Evolutionary conservation across 306 rosid genomes (phyloP), one percentile per base, ranked within the genome.

Genomic region (Sesbania bispinosa): DNA sequence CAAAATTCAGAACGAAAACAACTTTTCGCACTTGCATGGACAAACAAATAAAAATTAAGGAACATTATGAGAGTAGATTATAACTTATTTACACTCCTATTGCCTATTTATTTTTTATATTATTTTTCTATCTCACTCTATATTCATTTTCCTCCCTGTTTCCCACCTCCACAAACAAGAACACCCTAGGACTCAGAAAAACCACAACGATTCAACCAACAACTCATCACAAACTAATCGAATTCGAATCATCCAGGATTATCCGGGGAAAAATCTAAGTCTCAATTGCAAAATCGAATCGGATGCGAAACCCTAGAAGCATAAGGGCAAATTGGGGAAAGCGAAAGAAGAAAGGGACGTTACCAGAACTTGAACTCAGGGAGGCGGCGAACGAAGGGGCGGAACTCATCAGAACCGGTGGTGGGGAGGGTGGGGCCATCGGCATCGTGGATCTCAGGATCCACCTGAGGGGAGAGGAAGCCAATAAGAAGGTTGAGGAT

Each of bases 281-380:
- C 35, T 38, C 38, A 71, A 47, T 27, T 64, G 5, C 2, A 1
- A 29, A 21, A 23, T 42, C 3, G 30, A 43, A 46, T 27, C 15
- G 14, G 4, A 1, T 0, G 15, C 2, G 3, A 65, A 65, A 65
- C 55, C 83, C 71, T 68, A 72, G 9, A 43, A 71, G 1, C 16
- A 43, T 1, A 19, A 62, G 3, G 2, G 38, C 38, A 6, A 45
- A 81, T 36, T 7, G 29, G 18, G 18, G 14, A 43, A 46, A 32
- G 52, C 2, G 42, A 15, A 69, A 57, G 3, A 32, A 20, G 11
- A 0, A 7, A 69, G 20, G 42, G 6, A 19, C 38, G 15, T 21
- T 69, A 93, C 98, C 97, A 93, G 96, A 93, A 90, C 63, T 93
- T 93, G 81, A 93, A 93, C 85, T 93, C 97, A 0, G 98, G 98